Evolutionary conservation across 2,329 filamentous ascomycete genomes (phyloP).

Genomic region (Septoria linicola): DNA sequence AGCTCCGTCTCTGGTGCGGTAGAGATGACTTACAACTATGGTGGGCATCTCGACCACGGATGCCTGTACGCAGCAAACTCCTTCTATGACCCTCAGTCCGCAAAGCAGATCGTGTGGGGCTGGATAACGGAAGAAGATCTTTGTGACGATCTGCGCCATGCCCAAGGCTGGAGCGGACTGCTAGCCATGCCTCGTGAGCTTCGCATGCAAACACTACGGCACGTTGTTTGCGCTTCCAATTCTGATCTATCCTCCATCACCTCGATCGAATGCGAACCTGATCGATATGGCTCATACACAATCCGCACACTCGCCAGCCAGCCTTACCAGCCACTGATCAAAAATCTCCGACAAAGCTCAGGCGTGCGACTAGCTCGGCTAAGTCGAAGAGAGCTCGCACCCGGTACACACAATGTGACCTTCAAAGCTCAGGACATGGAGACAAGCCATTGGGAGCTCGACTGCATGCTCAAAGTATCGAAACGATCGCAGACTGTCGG

Average conservation of each 20-base stretch:
- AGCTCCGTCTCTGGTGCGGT: slow-evolving; percentile 12
- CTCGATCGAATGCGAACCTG: slow-evolving; percentile 40
- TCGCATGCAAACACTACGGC: slow-evolving; percentile 40
- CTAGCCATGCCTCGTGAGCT: slow-evolving; percentile 50
- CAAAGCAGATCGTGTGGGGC: slow-evolving; percentile 47
- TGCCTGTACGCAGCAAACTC: slow-evolving; percentile 52
- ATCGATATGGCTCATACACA: slow-evolving; percentile 38
- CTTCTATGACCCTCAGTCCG: slow-evolving; percentile 47
- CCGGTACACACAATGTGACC: slow-evolving; percentile 1
- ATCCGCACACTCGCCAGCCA: slow-evolving; percentile 45
- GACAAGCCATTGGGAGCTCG: slow-evolving; percentile 29
- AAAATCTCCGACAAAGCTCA: slow-evolving; percentile 31
- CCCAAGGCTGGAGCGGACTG: slow-evolving; percentile 52
- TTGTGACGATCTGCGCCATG: slow-evolving; percentile 43
- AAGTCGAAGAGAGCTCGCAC: background rate
- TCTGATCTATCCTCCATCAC: slow-evolving; percentile 44
- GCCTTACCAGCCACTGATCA: slow-evolving; percentile 23
- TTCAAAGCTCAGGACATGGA: slow-evolving; percentile 17
- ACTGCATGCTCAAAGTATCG: slow-evolving; percentile 27
- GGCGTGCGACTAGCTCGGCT: slow-evolving; percentile 15
- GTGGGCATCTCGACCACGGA: slow-evolving; percentile 52
- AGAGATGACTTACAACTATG: slow-evolving; percentile 41
- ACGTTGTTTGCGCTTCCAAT: slow-evolving; percentile 41
- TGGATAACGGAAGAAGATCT: slow-evolving; percentile 56
- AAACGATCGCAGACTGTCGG: slow-evolving; percentile 25